Evolutionary conservation across 1,139 yeast genomes (phyloP).

Genomic region (Nakaseomyces kungkrabaensis): DNA sequence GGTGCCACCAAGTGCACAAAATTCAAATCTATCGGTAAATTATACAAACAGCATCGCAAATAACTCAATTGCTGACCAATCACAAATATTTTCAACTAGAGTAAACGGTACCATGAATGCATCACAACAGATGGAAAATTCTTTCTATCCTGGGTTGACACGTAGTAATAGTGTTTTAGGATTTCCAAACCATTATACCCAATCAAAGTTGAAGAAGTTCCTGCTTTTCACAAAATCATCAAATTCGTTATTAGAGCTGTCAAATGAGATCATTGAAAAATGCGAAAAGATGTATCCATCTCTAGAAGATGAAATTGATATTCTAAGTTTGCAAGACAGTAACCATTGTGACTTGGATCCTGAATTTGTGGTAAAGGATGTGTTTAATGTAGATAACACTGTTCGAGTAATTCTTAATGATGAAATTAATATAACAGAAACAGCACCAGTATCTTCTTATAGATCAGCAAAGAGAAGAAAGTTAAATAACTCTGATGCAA

Average conservation of each 20-base stretch:
- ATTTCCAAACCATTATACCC: constrained; percentile 5
- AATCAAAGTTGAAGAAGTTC: constrained; percentile 37
- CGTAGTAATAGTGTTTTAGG: constrained; percentile 2
- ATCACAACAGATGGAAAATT: background rate
- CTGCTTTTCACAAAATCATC: constrained; percentile 48
- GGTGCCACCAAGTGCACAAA: constrained; percentile 20
- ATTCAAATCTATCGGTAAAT: constrained; percentile 5
- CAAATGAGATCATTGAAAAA: constrained; percentile 41
- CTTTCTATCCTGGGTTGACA: background rate
- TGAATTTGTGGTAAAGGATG: constrained; percentile 54
- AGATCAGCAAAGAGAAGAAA: constrained; percentile 16
- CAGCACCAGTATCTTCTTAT: constrained; percentile 12
- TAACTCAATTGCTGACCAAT: constrained; percentile 2
- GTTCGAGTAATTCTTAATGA: constrained; percentile 46
- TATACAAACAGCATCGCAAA: constrained; percentile 1
- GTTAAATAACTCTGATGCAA: constrained; percentile 9
- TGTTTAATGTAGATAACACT: constrained; percentile 44
- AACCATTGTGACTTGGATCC: constrained; percentile 69
- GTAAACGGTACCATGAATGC: constrained; percentile 3
- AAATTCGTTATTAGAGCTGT: constrained; percentile 38
- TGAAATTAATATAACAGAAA: constrained; percentile 26
- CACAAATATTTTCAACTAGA: constrained; percentile 7
- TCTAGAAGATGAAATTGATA: constrained; percentile 38
- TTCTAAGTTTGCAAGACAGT: constrained; percentile 52
- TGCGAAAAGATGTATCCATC: constrained; percentile 55